phyloP scores from a whole-genome alignment of 1,284 basidiomycete genomes.

The Thelephora terrestris region DNA sequence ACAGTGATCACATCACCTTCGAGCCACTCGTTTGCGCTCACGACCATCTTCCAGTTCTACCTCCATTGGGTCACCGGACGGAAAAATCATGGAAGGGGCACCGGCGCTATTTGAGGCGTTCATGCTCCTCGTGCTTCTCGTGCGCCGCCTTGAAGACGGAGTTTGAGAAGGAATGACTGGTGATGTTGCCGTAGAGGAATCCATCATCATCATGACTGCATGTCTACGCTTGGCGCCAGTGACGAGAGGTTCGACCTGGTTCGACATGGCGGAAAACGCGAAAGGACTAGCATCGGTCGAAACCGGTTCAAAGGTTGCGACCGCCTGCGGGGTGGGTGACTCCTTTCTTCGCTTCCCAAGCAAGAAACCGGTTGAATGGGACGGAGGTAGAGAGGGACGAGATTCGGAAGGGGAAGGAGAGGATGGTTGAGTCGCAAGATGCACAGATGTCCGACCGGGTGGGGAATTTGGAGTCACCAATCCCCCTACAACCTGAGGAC shows the following conservation, averaged over 20 bases:
- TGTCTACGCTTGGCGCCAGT: conserved; percentile 29
- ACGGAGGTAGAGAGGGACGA: conserved; percentile 1
- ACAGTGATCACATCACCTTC: neutral
- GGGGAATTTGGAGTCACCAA: neutral
- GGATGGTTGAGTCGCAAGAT: neutral
- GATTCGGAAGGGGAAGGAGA: neutral
- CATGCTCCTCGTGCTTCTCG: conserved; percentile 7
- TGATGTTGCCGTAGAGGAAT: conserved; percentile 10
- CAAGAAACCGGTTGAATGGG: neutral
- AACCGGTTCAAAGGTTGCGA: conserved; percentile 5
- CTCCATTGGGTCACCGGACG: neutral
- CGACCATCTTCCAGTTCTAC: conserved; percentile 4
- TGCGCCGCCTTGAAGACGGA: conserved; percentile 7
- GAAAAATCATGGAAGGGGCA: neutral
- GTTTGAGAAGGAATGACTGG: neutral
- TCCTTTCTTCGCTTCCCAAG: neutral
- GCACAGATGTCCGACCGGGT: neutral
- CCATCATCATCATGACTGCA: conserved; percentile 23
- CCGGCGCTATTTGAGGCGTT: too few relatives aligned
- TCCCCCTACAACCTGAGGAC: neutral
- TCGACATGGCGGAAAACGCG: conserved; percentile 4
- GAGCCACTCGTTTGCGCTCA: conserved; percentile 4
- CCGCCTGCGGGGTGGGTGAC: neutral
- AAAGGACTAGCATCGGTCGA: conserved; percentile 2
- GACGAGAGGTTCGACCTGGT: conserved; percentile 9